A percentile compares a stretch with the other conserved stretches of the same genome.
These are phyloP conservation scores for Luzula sylvatica DNA, from an alignment of 176 grass and related monocot genomes.

Conservation along the genomic window DNA sequence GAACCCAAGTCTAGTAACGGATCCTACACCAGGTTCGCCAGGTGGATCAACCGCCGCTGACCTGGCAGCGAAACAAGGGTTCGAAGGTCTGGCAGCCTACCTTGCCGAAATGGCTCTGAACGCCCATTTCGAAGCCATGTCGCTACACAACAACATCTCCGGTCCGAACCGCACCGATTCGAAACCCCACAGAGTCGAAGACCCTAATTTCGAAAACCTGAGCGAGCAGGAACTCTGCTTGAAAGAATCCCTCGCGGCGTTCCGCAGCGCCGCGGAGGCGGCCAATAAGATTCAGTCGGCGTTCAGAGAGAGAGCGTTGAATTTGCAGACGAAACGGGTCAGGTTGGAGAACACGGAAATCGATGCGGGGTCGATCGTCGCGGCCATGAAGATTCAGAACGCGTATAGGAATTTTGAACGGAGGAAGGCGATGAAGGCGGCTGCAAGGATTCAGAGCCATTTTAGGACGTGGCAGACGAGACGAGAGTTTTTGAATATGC, in stretches of 20 bases:
- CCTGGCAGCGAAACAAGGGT: constrained; percentile 67
- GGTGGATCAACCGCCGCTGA: constrained; percentile 77
- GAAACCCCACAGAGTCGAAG: constrained; percentile 19
- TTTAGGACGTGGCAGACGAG: constrained; percentile 77
- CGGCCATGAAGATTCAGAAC: constrained; percentile 91
- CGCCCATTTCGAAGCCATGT: constrained; percentile 86
- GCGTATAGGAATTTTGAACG: constrained; percentile 70
- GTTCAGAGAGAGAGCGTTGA: constrained; percentile 77
- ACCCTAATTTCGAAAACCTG: constrained; percentile 43
- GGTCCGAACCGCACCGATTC: constrained; percentile 15
- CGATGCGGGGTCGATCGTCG: constrained; percentile 72
- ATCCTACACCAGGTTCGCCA: constrained; percentile 47
- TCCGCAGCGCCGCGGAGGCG: constrained; percentile 92
- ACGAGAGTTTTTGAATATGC: constrained; percentile 58
- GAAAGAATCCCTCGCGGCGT: constrained; percentile 86
- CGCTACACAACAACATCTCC: constrained; percentile 42
- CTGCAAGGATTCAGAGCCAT: constrained; percentile 83
- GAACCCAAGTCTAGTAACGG: constrained; percentile 93
- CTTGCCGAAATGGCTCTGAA: constrained; percentile 75
- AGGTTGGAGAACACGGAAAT: constrained; percentile 50
- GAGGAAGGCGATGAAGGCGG: constrained; percentile 78
- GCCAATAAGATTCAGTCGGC: constrained; percentile 82
- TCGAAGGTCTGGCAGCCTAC: constrained; percentile 85
- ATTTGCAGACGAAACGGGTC: constrained; percentile 57
- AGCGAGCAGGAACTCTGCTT: constrained; percentile 93